Base-by-base conservation (phyloP, 2,329 filamentous ascomycete species). In the Bipolaris oryzae region DNA sequence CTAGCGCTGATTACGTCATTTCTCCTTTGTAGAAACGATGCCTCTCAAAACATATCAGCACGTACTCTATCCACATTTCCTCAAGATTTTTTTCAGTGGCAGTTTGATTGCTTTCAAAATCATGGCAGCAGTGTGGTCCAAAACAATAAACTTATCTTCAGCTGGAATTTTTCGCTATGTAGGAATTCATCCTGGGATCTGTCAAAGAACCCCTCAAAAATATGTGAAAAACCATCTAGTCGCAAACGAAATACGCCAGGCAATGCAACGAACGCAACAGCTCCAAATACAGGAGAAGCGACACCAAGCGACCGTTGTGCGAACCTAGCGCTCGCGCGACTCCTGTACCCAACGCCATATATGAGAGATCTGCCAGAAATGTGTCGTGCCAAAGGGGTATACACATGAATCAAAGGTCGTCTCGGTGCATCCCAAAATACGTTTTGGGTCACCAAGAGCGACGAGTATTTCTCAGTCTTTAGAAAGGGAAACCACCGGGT, bases 401-500 rank as follows among this genome's bases (percentile, higher is more conserved):
- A 43, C 48, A 50, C 48, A 50, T 43, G 48, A 50, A 50, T 50
- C 48, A 50, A 50, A 43, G 21, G 38, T 33, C 39, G 37, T 42
- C 37, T 43, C 23, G 48, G 20, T 25, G 38, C 16, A 20, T 35
- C 25, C 48, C 11, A 20, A 50, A 35, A 39, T 16, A 35, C n/a
- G n/a, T 20, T 10, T 20, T 15, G 33, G 48, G n/a, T 13, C 18
- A 15, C 38, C 28, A 25, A 18, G n/a, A 18, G 15, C 48, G 11
- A 43, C 48, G 20, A 37, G 42, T 53, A 31, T 55, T 37, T 31
- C 18, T 11, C 7, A 34, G 21, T 49, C 16, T 34, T 62, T 62
- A 69, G 53, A 69, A 68, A 16, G 66, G 71, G 57, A 73, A 75
- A 23, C 72, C 73, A 16, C 72, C 72, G 6, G 63, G 70, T 47